Evolutionary conservation across 805 yeast species (phyloP).

Genomic region (Monosporozyma unispora): DNA sequence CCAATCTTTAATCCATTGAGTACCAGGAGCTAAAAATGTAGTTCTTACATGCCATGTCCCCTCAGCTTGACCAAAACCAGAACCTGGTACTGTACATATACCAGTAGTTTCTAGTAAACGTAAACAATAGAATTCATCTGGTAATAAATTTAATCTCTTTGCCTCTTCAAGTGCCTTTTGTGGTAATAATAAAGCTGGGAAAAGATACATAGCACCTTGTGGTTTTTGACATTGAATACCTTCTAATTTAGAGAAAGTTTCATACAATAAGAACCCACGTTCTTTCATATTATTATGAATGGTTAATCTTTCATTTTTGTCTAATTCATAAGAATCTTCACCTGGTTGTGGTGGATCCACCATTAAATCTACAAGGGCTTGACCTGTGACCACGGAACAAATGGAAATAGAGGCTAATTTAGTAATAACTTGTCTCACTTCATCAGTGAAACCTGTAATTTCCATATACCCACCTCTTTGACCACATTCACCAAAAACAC

Average conservation of each 20-base stretch:
- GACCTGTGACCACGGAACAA: constrained; percentile 93
- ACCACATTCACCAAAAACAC: constrained; percentile 97
- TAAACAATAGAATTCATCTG: constrained; percentile 86
- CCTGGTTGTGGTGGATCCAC: constrained; percentile 82
- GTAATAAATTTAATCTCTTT: constrained; percentile 39
- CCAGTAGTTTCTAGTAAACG: constrained; percentile 80
- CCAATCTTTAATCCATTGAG: constrained; percentile 79
- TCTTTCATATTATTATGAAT: constrained; percentile 54
- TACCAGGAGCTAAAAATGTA: constrained; percentile 92
- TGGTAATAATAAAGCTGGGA: constrained; percentile 67
- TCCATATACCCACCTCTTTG: constrained; percentile 99
- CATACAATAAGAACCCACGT: constrained; percentile 58
- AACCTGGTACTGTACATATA: constrained; percentile 94
- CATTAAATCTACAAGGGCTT: constrained; percentile 86
- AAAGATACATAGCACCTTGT: constrained; percentile 95
- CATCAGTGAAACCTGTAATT: constrained; percentile 64
- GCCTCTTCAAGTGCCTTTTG: constrained; percentile 59
- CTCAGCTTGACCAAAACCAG: constrained; percentile 88
- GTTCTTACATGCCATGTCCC: constrained; percentile 92
- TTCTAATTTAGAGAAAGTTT: constrained; percentile 66
- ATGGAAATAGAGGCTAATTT: constrained; percentile 86
- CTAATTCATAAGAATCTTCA: constrained; percentile 62
- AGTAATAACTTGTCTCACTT: constrained; percentile 58
- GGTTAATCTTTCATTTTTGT: constrained; percentile 49
- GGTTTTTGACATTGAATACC: constrained; percentile 83